Evolutionary conservation across 768 basidiomycete genomes (phyloP), one percentile per base, ranked within the genome.

Genomic region (Coprinopsis strossmayeri): DNA sequence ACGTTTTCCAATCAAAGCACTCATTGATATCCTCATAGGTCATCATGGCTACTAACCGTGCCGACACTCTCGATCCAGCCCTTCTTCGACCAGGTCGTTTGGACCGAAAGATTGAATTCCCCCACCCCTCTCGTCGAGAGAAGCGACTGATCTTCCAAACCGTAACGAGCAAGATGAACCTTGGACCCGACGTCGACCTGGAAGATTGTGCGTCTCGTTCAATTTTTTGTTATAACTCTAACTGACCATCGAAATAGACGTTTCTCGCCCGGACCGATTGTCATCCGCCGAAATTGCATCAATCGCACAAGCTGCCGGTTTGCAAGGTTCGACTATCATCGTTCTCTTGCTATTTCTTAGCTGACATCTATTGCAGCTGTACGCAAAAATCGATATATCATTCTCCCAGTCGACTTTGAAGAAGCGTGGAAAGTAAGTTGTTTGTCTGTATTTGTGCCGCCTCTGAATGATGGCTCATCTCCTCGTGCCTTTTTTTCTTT

Each of bases 21-120:
- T 32, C 9, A 32, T 7, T 32, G 15, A 32, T 15, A 7, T 7
- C 30, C 15, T 32, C 43, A 23, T 52, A 96, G 93, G 96, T 99
- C 34, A 99, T 99, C 64, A 98, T 98, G 96, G 96, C 96, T 23
- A 99, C 96, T 35, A 99, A 99, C 70, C 88, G 96, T 58, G 90
- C 91, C 39, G 96, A 99, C 66, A 99, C 96, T 3, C 77, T 99
- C 25, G 96, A 99, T 66, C 96, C 96, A 50, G 96, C 96, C 3
- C 72, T 99, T 34, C 84, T 99, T 28, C 91, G 96, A 58, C 96
- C 96, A 34, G 96, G 96, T 61, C 91, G 96, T 59, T 77, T 99
- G 11, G 96, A 99, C 69, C 76, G 96, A 59, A 99, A 99, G 74
- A 99, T 99, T 57, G 96, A 99, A 66, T 98, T 98, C 71, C 96